Evolutionary conservation across 305 asterid species (phyloP).

Genomic region (Euphrasia arctica): DNA sequence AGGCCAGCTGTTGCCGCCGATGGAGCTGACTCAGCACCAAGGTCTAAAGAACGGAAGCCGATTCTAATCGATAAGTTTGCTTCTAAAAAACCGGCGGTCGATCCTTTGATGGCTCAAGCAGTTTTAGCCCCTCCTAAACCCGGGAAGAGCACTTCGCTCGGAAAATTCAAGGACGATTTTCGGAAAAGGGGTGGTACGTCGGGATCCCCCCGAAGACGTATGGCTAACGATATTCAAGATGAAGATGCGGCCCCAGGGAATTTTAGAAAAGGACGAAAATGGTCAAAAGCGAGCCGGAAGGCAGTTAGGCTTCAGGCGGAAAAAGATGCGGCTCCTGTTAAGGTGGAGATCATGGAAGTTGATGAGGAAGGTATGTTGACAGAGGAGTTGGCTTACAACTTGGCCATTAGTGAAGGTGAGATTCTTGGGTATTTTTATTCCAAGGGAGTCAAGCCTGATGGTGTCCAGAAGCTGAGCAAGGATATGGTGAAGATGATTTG

Average conservation of each 20-base stretch:
- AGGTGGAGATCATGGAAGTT: slow-evolving; percentile 90
- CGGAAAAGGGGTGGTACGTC: slow-evolving; percentile 59
- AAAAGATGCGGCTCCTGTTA: slow-evolving; percentile 88
- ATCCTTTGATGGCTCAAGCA: slow-evolving; percentile 74
- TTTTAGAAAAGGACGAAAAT: slow-evolving; percentile 92
- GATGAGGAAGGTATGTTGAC: slow-evolving; percentile 86
- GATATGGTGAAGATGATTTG: slow-evolving; percentile 99
- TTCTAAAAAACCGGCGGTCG: slow-evolving; percentile 74
- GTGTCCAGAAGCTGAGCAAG: slow-evolving; percentile 87
- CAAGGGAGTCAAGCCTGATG: slow-evolving; percentile 93
- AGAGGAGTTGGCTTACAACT: slow-evolving; percentile 82
- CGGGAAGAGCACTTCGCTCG: slow-evolving; percentile 57
- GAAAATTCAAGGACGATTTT: slow-evolving; percentile 64
- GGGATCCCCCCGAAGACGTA: slow-evolving; percentile 67
- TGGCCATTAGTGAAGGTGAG: slow-evolving; percentile 90
- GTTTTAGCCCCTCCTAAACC: slow-evolving; percentile 81
- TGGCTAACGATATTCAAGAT: slow-evolving; percentile 42
- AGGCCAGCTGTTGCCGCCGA: slow-evolving; percentile 38
- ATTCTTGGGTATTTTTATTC: slow-evolving; percentile 73
- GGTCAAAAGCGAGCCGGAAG: slow-evolving; percentile 96
- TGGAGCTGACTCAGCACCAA: slow-evolving; percentile 40
- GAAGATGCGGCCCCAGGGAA: slow-evolving; percentile 85
- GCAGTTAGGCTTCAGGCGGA: slow-evolving; percentile 96
- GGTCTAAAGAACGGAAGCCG: slow-evolving; percentile 75
- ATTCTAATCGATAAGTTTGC: slow-evolving; percentile 96